Evolutionary conservation across 176 grass and related monocot species (phyloP).

Genomic region (Oryza australiensis): DNA sequence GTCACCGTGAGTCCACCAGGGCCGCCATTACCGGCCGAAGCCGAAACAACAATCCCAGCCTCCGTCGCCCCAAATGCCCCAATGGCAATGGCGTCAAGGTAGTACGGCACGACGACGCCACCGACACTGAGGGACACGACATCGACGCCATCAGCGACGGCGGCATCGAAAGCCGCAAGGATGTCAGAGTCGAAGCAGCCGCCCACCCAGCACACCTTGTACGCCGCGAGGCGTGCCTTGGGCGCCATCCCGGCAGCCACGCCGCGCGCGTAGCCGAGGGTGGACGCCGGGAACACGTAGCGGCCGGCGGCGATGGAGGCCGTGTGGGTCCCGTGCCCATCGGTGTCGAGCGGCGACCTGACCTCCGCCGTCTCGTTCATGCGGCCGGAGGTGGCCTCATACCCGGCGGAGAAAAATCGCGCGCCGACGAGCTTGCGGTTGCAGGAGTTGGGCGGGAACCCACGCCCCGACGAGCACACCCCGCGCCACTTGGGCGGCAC

Average conservation of each 20-base stretch:
- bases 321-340: conserved; percentile 86
- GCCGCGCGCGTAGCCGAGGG: conserved; percentile 85
- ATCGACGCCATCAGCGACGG: conserved; percentile 75
- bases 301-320: conserved; percentile 87
- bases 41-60: conserved; percentile 84
- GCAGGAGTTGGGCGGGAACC: conserved; percentile 65
- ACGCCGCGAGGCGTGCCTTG: conserved; percentile 81
- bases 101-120: conserved; percentile 85
- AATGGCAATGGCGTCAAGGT: conserved; percentile 87
- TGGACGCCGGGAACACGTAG: conserved; percentile 93
- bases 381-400: conserved; percentile 80
- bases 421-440: conserved; percentile 89
- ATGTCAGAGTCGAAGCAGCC: conserved; percentile 98
- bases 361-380: conserved; percentile 90
- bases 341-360: conserved; percentile 74
- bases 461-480: conserved; percentile 55
- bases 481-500: conserved; percentile 66
- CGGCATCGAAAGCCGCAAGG: conserved; percentile 90
- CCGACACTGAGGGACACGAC: conserved; percentile 88
- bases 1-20: conserved; percentile 81
- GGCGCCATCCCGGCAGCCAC: conserved; percentile 96
- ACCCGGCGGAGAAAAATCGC: conserved; percentile 70
- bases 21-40: conserved; percentile 85
- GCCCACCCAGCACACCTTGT: conserved; percentile 88
- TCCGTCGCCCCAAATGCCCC: conserved; percentile 86